Evolutionary conservation across 495 filamentous ascomycete genomes (phyloP).

Genomic region (Aspergillus conjunctus): DNA sequence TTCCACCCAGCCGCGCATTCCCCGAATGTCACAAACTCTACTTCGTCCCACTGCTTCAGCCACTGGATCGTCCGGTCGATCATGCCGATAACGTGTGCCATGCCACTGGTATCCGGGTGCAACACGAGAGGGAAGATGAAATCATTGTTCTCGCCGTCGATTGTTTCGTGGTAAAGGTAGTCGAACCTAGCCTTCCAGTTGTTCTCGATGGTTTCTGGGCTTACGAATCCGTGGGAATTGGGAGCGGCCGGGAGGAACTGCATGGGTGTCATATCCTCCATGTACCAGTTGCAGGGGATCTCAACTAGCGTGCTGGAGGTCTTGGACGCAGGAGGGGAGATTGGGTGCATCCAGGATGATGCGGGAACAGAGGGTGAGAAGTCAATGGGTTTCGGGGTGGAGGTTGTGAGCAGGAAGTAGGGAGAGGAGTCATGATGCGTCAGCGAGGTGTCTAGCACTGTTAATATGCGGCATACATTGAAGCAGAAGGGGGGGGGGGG

Average conservation of each 20-base stretch:
- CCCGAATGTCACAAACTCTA: slow-evolving; percentile 36
- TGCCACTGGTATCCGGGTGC: slow-evolving; percentile 56
- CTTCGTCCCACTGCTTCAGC: slow-evolving; percentile 45
- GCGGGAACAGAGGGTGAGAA: slow-evolving; percentile 38
- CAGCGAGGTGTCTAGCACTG: slow-evolving; percentile 6
- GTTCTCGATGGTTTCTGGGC: slow-evolving; percentile 45
- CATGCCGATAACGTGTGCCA: slow-evolving; percentile 56
- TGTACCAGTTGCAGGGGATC: slow-evolving; percentile 51
- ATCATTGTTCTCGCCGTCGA: slow-evolving; percentile 10
- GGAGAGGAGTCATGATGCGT: slow-evolving; percentile 48
- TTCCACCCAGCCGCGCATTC: slow-evolving; percentile 18
- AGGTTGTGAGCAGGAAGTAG: slow-evolving; percentile 42
- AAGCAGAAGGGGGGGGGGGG: background rate
- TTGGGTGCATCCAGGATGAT: slow-evolving; percentile 54
- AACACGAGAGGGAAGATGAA: slow-evolving; percentile 45
- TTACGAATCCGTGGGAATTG: slow-evolving; percentile 51
- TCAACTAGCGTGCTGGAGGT: slow-evolving; percentile 40
- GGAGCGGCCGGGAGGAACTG: slow-evolving; percentile 46
- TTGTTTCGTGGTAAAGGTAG: slow-evolving; percentile 31
- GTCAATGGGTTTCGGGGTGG: slow-evolving; percentile 43
- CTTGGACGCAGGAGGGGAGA: slow-evolving; percentile 26
- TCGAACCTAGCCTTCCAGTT: slow-evolving; percentile 51
- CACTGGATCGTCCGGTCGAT: slow-evolving; percentile 50
- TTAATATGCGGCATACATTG: background rate
- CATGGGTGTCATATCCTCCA: slow-evolving; percentile 52